phyloP scores from a whole-genome alignment of 768 basidiomycete species.

The Leccinum uliginosum region DNA sequence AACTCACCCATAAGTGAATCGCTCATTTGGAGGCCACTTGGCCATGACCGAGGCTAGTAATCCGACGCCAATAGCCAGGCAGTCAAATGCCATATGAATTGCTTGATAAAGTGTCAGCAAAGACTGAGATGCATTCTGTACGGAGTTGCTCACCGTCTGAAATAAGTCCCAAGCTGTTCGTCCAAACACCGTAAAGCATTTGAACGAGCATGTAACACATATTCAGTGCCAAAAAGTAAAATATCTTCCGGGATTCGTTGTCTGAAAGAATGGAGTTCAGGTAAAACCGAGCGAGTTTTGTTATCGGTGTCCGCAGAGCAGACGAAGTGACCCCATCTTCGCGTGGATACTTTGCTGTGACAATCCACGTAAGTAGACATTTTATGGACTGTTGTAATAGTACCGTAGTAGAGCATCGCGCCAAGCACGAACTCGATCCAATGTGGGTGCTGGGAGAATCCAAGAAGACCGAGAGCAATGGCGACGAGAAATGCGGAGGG shows the following conservation, averaged over 20 bases:
- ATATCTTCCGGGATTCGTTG: constrained; percentile 90
- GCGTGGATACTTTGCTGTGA: constrained; percentile 50
- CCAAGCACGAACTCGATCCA: constrained; percentile 60
- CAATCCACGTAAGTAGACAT: constrained; percentile 5
- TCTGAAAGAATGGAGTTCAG: constrained; percentile 89
- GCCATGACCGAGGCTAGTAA: constrained; percentile 97
- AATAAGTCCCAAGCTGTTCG: constrained; percentile 93
- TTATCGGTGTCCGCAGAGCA: constrained; percentile 48
- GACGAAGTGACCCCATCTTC: constrained; percentile 39
- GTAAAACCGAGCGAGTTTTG: constrained; percentile 60
- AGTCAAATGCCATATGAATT: constrained; percentile 99
- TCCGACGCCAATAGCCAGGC: constrained; percentile 94
- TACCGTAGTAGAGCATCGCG: constrained; percentile 62
- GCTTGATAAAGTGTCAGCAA: constrained; percentile 45
- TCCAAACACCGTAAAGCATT: constrained; percentile 96
- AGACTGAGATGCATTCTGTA: background rate
- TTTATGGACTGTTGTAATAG: constrained; percentile 10
- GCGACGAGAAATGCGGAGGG: constrained; percentile 46
- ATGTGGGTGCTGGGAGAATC: constrained; percentile 56
- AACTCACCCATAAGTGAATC: constrained; percentile 90
- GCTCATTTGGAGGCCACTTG: constrained; percentile 92
- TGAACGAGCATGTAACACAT: constrained; percentile 96
- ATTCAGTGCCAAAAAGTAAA: constrained; percentile 94
- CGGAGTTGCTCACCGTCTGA: constrained; percentile 74
- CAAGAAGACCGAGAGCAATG: constrained; percentile 52